A percentile compares a stretch with the other conserved stretches of the same genome.
Conservation (phyloP, 2,329 filamentous ascomycete genomes). For the Ophioceras dolichostomum region DNA sequence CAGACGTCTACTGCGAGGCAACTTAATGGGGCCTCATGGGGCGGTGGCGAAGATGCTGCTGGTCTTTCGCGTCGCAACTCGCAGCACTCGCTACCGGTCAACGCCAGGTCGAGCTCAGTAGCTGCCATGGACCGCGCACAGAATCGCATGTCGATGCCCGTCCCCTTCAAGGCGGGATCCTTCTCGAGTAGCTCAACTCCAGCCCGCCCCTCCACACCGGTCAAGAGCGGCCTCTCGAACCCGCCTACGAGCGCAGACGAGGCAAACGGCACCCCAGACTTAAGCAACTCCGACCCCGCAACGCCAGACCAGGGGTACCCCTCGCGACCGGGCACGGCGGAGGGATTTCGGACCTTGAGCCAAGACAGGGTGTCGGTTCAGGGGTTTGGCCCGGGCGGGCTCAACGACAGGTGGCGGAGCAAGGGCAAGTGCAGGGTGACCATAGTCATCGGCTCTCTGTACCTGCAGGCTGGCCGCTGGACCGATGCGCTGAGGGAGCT, state of each 20-base stretch:
- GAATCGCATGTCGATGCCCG: constrained; percentile 72
- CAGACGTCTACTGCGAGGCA: constrained; percentile 27
- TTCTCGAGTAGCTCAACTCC: constrained; percentile 28
- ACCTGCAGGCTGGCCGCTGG: constrained; percentile 84
- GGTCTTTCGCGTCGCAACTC: constrained; percentile 37
- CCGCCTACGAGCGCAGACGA: constrained; percentile 36
- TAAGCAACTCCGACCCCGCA: not conserved
- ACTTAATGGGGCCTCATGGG: constrained; percentile 28
- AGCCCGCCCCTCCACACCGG: constrained; percentile 29
- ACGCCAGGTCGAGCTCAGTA: constrained; percentile 42
- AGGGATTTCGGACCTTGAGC: constrained; percentile 35
- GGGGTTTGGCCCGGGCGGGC: constrained; percentile 59
- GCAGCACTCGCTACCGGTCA: constrained; percentile 32
- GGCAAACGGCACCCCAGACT: constrained; percentile 20
- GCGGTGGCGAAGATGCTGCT: constrained; percentile 24
- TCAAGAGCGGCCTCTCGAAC: constrained; percentile 33
- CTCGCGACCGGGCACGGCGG: constrained; percentile 25
- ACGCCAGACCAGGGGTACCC: not conserved
- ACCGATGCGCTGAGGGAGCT: constrained; percentile 76
- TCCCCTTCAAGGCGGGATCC: constrained; percentile 30
- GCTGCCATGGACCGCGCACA: constrained; percentile 42
- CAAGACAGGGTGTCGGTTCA: constrained; percentile 50
- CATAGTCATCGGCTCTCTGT: constrained; percentile 73
- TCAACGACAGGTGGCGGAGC: constrained; percentile 65
- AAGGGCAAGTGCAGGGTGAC: constrained; percentile 70